Conservation (phyloP, 345 rosid genomes). For the Citrus cavaleriei region DNA sequence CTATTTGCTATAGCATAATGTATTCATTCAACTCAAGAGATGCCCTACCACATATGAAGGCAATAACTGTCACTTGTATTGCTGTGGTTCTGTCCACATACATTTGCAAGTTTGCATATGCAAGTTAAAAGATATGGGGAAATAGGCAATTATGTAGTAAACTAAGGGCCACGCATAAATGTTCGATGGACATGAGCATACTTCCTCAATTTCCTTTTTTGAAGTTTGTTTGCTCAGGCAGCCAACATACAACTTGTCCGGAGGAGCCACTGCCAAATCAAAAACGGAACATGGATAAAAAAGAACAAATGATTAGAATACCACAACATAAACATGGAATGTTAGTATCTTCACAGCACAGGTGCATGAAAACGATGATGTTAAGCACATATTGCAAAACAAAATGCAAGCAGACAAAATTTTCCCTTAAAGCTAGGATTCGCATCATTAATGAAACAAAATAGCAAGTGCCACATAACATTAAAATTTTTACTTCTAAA, state of each 20-base stretch:
- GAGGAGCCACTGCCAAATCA: constrained; percentile 30
- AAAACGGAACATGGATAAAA: background rate
- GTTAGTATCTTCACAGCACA: background rate
- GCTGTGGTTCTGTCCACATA: background rate
- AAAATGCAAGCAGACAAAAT: background rate
- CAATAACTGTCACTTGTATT: background rate
- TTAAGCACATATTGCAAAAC: background rate
- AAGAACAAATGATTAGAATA: constrained; percentile 7
- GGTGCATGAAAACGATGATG: background rate
- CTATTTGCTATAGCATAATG: background rate
- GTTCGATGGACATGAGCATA: constrained; percentile 26
- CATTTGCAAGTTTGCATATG: background rate
- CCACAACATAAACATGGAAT: background rate
- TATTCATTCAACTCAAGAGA: background rate
- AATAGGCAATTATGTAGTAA: background rate
- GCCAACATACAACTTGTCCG: constrained; percentile 75
- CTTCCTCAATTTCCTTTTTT: constrained; percentile 65
- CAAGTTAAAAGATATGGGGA: background rate
- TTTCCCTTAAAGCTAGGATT: constrained; percentile 9
- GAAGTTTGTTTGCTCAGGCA: constrained; percentile 63
- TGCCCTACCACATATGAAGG: background rate
- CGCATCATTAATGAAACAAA: background rate
- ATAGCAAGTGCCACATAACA: background rate
- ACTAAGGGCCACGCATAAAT: background rate
- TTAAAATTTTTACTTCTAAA: background rate